These are phyloP conservation scores for Geotrichum siamense DNA, from an alignment of 1,139 yeast species.

Conservation along the genomic window DNA sequence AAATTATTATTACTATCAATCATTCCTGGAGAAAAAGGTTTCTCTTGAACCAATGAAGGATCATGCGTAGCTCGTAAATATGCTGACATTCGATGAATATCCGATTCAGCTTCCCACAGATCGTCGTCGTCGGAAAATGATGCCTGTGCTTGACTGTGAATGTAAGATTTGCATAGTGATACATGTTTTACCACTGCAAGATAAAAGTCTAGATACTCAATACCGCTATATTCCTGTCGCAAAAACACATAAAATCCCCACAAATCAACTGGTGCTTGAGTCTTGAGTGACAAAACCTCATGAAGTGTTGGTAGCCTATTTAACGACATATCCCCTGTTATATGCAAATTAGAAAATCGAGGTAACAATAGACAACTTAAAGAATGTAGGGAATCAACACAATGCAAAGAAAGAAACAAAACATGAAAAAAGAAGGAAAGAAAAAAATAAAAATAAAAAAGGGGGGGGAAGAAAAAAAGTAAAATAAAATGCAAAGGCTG, in stretches of 20 bases:
- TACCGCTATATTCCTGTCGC: constrained; percentile 75
- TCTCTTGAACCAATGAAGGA: constrained; percentile 1
- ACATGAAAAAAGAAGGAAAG: background rate
- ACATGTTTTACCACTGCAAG: constrained; percentile 84
- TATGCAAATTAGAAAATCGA: too few species aligned
- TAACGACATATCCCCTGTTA: too few species aligned
- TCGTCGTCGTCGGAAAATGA: constrained; percentile 3
- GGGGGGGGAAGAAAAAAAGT: background rate
- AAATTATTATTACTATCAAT: too few species aligned
- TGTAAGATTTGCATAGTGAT: constrained; percentile 79
- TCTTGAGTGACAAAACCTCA: constrained; percentile 78
- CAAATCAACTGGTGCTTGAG: constrained; percentile 78
- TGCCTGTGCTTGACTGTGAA: constrained; percentile 56
- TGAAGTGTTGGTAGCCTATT: constrained; percentile 76
- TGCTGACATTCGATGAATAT: constrained; percentile 42
- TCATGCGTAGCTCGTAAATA: constrained; percentile 31
- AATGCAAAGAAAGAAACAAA: too few species aligned
- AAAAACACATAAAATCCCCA: constrained; percentile 86
- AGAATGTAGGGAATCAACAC: too few species aligned
- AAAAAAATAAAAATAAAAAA: background rate
- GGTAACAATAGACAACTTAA: too few species aligned
- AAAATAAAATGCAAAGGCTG: too few species aligned
- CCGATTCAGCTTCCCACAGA: constrained; percentile 2
- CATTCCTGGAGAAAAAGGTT: background rate
- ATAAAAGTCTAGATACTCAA: constrained; percentile 75